Conservation (phyloP, 2,329 filamentous ascomycete genomes). For the Colletotrichum abscissum region DNA sequence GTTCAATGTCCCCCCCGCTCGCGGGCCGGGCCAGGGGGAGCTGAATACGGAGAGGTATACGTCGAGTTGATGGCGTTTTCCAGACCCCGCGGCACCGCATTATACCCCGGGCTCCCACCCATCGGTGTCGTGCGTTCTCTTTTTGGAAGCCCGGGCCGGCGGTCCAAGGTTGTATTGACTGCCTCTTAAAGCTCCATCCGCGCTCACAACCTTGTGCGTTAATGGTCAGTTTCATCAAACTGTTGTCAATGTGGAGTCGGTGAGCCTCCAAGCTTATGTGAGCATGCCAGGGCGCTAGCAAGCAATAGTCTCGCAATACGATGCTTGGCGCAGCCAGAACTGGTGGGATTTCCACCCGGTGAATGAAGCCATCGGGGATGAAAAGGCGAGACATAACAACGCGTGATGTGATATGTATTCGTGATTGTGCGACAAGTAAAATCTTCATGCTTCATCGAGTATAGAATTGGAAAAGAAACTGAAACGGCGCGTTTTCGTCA, state of each 20-base stretch:
- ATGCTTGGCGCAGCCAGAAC: constrained; percentile 10
- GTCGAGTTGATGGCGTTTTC: not conserved
- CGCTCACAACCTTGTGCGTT: not conserved
- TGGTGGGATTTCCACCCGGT: not conserved
- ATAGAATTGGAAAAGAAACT: not conserved
- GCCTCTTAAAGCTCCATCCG: not conserved
- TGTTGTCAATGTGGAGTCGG: not conserved
- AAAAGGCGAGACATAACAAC: not conserved
- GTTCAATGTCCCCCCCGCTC: not conserved
- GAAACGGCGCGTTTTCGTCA: not conserved
- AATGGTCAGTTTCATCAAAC: not conserved
- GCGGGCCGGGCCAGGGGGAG: not conserved
- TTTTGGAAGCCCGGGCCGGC: not conserved
- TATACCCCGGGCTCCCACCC: not conserved
- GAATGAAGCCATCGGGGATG: not conserved
- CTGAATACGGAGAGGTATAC: not conserved
- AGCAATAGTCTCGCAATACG: constrained; percentile 19
- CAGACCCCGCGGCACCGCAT: not conserved
- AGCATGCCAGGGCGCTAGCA: constrained; percentile 25
- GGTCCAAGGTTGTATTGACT: not conserved
- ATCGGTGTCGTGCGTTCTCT: not conserved
- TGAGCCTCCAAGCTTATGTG: constrained; percentile 20
- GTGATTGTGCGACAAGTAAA: not conserved
- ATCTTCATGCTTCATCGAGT: not conserved
- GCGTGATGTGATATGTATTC: not conserved